phyloP scores from a whole-genome alignment of 139 green algal species.

The Volvox africanus region DNA sequence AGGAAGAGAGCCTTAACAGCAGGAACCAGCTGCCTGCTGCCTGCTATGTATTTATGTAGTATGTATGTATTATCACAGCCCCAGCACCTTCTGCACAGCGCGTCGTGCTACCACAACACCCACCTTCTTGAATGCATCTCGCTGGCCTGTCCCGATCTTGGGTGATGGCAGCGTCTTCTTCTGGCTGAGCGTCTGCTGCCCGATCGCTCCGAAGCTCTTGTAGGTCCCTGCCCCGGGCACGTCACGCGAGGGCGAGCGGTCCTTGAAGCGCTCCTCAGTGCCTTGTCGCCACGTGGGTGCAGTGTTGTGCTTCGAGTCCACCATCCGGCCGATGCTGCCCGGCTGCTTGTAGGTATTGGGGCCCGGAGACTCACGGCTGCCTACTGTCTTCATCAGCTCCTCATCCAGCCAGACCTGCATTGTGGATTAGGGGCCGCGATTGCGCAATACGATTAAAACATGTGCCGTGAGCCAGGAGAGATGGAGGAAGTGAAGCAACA shows the following conservation, averaged over 20 bases:
- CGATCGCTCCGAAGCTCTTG: conserved; percentile 57
- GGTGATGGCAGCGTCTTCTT: conserved; percentile 70
- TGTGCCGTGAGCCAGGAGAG: no score
- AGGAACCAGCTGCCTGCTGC: no score
- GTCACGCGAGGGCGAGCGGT: conserved; percentile 45
- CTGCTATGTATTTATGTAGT: no score
- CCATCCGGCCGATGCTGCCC: conserved; percentile 62
- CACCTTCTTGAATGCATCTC: conserved; percentile 71
- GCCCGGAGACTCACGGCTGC: conserved; percentile 56
- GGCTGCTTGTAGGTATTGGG: conserved; percentile 65
- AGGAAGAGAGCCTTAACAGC: no score
- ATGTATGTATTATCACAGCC: no score
- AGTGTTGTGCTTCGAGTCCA: conserved; percentile 52
- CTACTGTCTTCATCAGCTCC: conserved; percentile 73
- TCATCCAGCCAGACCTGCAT: conserved; percentile 71
- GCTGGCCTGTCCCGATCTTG: conserved; percentile 68
- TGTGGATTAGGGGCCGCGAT: no score
- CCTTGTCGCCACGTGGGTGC: conserved; percentile 53
- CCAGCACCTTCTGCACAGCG: no score
- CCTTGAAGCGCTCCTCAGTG: conserved; percentile 57
- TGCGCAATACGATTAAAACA: no score
- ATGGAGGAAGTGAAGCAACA: no score
- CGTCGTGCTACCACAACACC: neutral
- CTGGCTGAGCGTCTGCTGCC: conserved; percentile 65
- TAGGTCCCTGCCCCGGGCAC: conserved; percentile 71